Conservation (phyloP, 176 grass and related monocot species). For the Metroxylon sagu region DNA sequence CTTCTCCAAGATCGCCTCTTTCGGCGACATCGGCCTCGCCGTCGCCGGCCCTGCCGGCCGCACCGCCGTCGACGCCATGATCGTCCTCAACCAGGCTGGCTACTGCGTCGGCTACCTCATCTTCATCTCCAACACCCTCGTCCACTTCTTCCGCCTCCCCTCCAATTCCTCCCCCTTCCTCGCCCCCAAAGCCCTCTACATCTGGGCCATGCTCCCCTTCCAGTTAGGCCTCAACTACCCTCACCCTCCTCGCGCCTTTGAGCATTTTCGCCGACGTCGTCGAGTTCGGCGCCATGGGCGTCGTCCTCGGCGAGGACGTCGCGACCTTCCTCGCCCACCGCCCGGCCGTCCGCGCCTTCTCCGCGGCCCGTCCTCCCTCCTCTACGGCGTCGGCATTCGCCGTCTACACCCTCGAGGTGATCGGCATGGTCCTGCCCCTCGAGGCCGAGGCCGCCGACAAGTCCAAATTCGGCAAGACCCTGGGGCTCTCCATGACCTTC, state of each 20-base stretch:
- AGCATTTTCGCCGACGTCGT: constrained; percentile 94
- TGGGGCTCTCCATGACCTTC: constrained; percentile 72
- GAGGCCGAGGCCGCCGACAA: constrained; percentile 55
- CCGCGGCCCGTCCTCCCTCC: not conserved
- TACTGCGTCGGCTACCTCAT: constrained; percentile 12
- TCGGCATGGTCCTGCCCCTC: constrained; percentile 2
- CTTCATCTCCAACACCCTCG: constrained; percentile 8
- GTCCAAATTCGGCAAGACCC: constrained; percentile 54
- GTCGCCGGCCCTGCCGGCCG: constrained; percentile 1
- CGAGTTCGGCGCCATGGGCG: constrained; percentile 86
- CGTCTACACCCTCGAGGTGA: not conserved
- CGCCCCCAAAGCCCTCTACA: too few relatives aligned
- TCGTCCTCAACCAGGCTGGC: not conserved
- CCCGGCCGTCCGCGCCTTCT: constrained; percentile 11
- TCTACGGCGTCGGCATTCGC: constrained; percentile 1
- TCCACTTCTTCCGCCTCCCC: not conserved
- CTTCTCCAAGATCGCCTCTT: too few relatives aligned
- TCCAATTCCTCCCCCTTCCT: too few relatives aligned
- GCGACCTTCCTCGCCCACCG: constrained; percentile 13
- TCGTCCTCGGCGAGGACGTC: constrained; percentile 71
- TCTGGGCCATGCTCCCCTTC: constrained; percentile 6
- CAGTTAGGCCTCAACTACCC: constrained; percentile 34
- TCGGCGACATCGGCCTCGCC: constrained; percentile 8
- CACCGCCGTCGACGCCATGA: not conserved
- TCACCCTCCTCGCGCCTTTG: constrained; percentile 82